Base-by-base conservation (phyloP, 352 stramenopile genomes). In the Pythium rhizo-oryzae region DNA sequence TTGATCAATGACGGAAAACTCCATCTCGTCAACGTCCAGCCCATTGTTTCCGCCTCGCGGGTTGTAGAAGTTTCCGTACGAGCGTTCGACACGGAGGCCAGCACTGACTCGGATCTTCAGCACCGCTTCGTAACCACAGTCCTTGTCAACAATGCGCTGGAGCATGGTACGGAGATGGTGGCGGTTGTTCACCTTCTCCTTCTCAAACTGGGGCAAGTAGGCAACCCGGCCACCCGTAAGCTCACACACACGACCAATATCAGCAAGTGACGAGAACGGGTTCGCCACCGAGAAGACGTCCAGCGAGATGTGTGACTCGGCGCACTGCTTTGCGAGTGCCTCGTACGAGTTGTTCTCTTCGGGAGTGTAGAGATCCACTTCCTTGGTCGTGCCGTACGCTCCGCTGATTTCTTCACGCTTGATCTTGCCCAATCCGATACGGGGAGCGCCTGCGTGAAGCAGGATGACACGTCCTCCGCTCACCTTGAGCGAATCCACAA, bases 151-250 rank as follows among this genome's bases (percentile, higher is more conserved):
- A 57, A 93, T 79, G 12, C 84, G 80, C 69, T 90, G 84, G 24
- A 96, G 61, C 70, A 85, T 81, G 52, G 79, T 88, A n/a, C 67
- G 76, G 58, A 97, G 73, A 72, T 95, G 87, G 68, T 92, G 85
- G 44, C 76, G 81, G 70, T 93, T 92, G 75, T 85, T 92, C 47
- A 79, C 84, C 64, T 84, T 82, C 59, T 95, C 87, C 65, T 92
- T 95, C 63, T 93, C 85, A 58, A 96, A 94, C 64, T 95, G 83
- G 28, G 88, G 89, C 74, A 97, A 85, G 78, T 96, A 94, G 55
- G 86, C 76, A 23, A 96, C 88, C 39, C 87, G 87, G 18, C 90
- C 91, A 56, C 90, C 91, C 25, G 90, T 97, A 65, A 96, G 69
- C 56, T 95, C 87, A 62, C 85, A 91, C 13, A 94, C 81, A 43